Base-by-base conservation (phyloP, 306 rosid species). In the Rosa rugosa region DNA sequence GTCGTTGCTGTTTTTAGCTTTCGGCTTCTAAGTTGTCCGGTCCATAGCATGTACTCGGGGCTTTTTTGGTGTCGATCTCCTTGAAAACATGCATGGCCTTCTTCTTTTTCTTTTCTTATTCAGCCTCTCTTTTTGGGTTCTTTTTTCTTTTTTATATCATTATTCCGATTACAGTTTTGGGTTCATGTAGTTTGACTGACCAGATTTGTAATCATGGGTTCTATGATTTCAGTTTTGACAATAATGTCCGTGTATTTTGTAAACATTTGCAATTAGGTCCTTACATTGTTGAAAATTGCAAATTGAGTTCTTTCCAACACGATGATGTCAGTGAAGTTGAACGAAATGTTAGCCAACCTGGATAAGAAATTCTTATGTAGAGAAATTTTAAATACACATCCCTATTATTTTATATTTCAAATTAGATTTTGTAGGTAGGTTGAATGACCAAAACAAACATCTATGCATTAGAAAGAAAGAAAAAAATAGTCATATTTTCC, bases 11-110 rank as follows among this genome's bases (percentile, higher is more conserved):
- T 12, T 44, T n/a, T 11, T 44, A 75, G 71, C 71, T 60, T 75
- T 75, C 71, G 79, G 79, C 79, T 75, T 60, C 59, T 38, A 23
- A 22, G 25, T 23, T 22, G 69, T 57, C 54, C 53, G 17, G 69
- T 57, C 54, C 53, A 25, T 23, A 9, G 17, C 11, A 14, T 20
- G 41, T 38, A 8, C 23, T n/a, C 16, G 0, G 27, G 79, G 79
- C 59, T 45, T 27, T 60, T 42, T 31, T 63, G 68, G 41, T 41
- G 5, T 11, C 69, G 44, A 1, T 22, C 23, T 13, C 53, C 16
- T 7, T 74, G 77, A 41, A 8, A 74, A 22, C 69, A 7, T 34
- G 69, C 68, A 12, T 11, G 41, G 53, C 41, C 51, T 65, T 36
- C 9, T 65, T 62, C 68, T 2, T 23, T 59, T 54, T 6, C 42